Percentiles rank a stretch among this genome's conserved stretches.
Conservation (phyloP, 176 grass and related monocot genomes). For the Olyra latifolia region DNA sequence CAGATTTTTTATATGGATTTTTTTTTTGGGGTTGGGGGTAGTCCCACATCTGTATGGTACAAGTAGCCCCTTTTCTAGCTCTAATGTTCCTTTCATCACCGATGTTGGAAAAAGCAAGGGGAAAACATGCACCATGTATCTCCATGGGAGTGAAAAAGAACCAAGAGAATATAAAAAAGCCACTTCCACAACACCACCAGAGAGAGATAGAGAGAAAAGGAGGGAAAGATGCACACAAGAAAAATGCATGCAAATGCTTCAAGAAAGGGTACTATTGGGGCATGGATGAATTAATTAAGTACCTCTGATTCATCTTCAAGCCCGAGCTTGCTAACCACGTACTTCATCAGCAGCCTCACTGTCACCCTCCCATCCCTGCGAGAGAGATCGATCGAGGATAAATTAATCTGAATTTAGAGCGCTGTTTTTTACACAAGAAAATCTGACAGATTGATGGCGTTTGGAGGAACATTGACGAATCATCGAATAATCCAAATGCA, state of each 20-base stretch:
- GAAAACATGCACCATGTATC: conserved; percentile 35
- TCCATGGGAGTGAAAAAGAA: neutral
- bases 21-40: conserved; percentile 3
- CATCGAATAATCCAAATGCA: conserved; percentile 33
- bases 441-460: neutral
- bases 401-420: neutral
- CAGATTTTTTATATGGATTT: neutral
- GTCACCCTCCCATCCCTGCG: conserved; percentile 78
- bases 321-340: conserved; percentile 73
- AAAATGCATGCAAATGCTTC: conserved; percentile 20
- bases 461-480: neutral
- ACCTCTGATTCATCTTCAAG: conserved; percentile 86
- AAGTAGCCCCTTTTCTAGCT: conserved; percentile 51
- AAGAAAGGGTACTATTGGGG: neutral
- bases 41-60: conserved; percentile 50
- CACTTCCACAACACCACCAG: conserved; percentile 12
- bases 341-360: conserved; percentile 78
- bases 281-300: neutral
- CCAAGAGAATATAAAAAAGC: neutral
- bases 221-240: neutral
- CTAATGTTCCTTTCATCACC: conserved; percentile 53
- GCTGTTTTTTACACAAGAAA: neutral
- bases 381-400: neutral
- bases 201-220: neutral
- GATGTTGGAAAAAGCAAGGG: conserved; percentile 53